Evolutionary conservation across 257 asterid species (phyloP).

Genomic region (Solanum boliviense): DNA sequence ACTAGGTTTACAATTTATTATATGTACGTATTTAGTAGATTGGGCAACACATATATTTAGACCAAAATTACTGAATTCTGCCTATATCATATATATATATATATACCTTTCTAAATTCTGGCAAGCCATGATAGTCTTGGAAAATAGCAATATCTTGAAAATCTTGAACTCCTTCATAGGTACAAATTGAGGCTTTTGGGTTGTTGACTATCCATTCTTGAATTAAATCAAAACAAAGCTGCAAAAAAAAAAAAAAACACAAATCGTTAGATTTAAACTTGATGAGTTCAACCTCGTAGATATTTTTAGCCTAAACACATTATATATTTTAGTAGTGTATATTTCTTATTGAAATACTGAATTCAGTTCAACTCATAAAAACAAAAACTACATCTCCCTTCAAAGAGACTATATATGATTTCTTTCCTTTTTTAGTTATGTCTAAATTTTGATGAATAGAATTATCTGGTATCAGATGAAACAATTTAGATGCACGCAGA

Average conservation of each 20-base stretch:
- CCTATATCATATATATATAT: neutral
- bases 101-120: constrained; percentile 8
- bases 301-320: neutral
- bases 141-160: constrained; percentile 10
- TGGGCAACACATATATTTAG: neutral
- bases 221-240: constrained; percentile 13
- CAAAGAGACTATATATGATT: neutral
- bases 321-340: neutral
- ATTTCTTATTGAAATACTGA: neutral
- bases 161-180: constrained; percentile 1
- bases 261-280: neutral
- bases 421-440: neutral
- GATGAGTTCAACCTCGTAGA: neutral
- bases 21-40: neutral
- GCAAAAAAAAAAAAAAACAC: neutral
- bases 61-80: neutral
- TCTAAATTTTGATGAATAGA: neutral
- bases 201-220: constrained; percentile 10
- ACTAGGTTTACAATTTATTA: neutral
- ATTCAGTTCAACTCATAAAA: neutral
- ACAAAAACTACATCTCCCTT: neutral
- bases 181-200: constrained; percentile 6
- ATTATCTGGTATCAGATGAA: neutral
- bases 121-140: constrained; percentile 22
- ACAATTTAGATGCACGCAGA: neutral